A percentile compares a stretch with the other conserved stretches of the same genome.
These are phyloP conservation scores for Biscogniauxia sp. DNA, from an alignment of 2,329 filamentous ascomycete species.

Conservation along the genomic window DNA sequence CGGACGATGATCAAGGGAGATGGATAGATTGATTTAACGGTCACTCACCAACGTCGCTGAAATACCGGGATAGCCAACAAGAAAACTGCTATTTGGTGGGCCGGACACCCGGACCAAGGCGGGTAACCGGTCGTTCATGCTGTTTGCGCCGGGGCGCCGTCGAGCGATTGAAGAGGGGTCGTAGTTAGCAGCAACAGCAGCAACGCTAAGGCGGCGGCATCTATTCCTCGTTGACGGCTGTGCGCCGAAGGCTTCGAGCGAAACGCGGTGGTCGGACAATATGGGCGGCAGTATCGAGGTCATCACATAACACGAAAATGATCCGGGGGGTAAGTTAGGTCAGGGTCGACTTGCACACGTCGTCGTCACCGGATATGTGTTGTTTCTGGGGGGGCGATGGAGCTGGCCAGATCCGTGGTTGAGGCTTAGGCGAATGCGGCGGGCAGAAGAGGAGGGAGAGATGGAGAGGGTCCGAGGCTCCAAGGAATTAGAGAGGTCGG, in stretches of 20 bases:
- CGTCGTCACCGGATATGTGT: neutral
- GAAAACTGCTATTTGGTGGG: constrained; percentile 93
- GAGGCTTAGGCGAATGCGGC: neutral
- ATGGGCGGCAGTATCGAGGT: constrained; percentile 10
- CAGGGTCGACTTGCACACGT: neutral
- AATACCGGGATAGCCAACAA: constrained; percentile 96
- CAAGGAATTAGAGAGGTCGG: neutral
- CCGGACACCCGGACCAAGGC: constrained; percentile 95
- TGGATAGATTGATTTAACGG: constrained; percentile 6
- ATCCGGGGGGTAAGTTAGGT: neutral
- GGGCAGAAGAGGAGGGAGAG: neutral
- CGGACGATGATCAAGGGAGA: constrained; percentile 3
- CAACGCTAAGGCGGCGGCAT: constrained; percentile 24
- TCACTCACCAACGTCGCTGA: constrained; percentile 87
- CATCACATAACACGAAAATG: constrained; percentile 17
- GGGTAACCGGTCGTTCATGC: constrained; percentile 52
- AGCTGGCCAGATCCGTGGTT: neutral
- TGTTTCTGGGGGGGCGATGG: neutral
- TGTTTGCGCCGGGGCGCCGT: constrained; percentile 14
- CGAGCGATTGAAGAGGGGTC: constrained; percentile 16
- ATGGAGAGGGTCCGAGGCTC: neutral
- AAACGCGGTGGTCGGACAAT: constrained; percentile 19
- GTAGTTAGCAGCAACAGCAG: constrained; percentile 12
- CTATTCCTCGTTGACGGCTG: constrained; percentile 26
- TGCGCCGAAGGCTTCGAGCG: constrained; percentile 23